These are phyloP conservation scores for Citrus sinensis DNA, from an alignment of 345 rosid species.

Conservation along the genomic window DNA sequence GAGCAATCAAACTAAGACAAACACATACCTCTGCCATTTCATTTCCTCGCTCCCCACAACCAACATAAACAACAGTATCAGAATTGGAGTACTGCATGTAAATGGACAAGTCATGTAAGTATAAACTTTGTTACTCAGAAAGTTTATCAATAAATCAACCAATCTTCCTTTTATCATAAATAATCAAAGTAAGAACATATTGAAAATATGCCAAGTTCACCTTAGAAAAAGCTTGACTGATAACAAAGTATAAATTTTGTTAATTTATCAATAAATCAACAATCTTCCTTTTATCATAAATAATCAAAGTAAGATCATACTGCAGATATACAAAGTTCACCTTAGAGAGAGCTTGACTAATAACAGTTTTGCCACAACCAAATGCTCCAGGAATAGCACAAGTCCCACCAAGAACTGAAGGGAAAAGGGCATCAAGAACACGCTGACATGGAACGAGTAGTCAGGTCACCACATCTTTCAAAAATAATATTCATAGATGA, in stretches of 20 bases:
- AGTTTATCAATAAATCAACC: conserved; percentile 11
- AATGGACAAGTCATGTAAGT: conserved; percentile 7
- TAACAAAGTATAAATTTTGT: conserved; percentile 33
- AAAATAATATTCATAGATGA: neutral
- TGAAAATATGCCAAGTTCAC: conserved; percentile 33
- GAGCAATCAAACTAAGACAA: conserved; percentile 11
- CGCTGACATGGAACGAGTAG: conserved; percentile 53
- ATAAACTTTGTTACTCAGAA: neutral
- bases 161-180: neutral
- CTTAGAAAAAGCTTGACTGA: conserved; percentile 99
- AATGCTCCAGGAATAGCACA: conserved; percentile 99
- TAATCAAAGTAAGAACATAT: neutral
- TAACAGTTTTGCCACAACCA: conserved; percentile 99
- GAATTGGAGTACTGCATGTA: conserved; percentile 91
- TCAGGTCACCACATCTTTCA: conserved; percentile 18
- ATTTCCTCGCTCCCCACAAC: conserved; percentile 99
- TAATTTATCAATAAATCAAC: conserved; percentile 6
- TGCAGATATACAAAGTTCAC: conserved; percentile 33
- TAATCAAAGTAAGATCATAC: neutral
- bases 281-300: neutral
- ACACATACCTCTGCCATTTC: conserved; percentile 96
- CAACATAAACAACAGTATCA: conserved; percentile 96
- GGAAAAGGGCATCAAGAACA: conserved; percentile 99
- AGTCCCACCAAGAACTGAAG: conserved; percentile 99
- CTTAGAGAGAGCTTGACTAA: conserved; percentile 99